These are phyloP conservation scores for Begonia peltatifolia DNA, from an alignment of 306 rosid genomes.

Conservation along the genomic window DNA sequence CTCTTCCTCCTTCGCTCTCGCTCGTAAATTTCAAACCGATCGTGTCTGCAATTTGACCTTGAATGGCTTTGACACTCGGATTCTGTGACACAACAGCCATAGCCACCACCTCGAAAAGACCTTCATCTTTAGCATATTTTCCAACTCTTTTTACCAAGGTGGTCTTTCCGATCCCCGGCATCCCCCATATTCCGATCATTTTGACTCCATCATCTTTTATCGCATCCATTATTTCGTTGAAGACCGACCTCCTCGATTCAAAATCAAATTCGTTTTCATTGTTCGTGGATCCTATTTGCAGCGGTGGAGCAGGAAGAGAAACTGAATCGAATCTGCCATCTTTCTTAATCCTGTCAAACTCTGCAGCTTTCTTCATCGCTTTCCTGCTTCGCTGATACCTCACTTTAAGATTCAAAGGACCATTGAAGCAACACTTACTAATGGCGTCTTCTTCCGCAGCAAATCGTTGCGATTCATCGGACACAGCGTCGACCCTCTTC, in stretches of 20 bases:
- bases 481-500: background rate
- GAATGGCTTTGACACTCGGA: too few species aligned
- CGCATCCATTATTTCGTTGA: background rate
- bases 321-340: rapidly evolving
- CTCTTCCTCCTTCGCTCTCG: too few species aligned
- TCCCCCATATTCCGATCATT: slow-evolving; percentile 9
- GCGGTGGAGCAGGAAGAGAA: background rate
- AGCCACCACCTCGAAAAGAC: background rate
- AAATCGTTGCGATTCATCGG: background rate
- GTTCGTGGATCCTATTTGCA: too few species aligned
- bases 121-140: background rate
- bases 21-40: too few species aligned
- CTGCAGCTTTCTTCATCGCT: background rate
- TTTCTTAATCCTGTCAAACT: background rate
- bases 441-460: background rate
- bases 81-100: background rate
- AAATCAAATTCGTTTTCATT: background rate
- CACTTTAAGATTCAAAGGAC: background rate
- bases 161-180: slow-evolving; percentile 11
- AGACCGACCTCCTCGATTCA: slow-evolving; percentile 1
- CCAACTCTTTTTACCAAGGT: slow-evolving; percentile 2
- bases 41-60: too few species aligned
- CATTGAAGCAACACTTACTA: background rate
- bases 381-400: slow-evolving; percentile 1
- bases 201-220: background rate